Conservation (phyloP, 1,284 basidiomycete genomes). For the Fistulina hepatica region DNA sequence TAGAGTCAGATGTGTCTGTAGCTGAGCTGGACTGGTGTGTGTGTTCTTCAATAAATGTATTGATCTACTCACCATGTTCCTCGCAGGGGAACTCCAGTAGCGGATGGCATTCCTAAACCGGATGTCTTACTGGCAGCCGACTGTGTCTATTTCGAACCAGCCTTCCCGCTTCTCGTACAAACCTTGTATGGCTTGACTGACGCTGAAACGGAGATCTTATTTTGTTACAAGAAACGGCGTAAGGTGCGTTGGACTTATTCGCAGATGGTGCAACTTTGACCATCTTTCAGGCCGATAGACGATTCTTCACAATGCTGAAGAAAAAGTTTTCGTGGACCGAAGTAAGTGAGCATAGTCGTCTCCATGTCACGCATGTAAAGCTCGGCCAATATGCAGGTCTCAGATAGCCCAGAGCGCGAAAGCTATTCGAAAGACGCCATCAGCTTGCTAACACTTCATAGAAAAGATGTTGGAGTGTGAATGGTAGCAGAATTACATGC, state of each 20-base stretch:
- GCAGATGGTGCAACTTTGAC: background rate
- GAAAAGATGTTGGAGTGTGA: too few species aligned
- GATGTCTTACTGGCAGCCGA: slow-evolving; percentile 80
- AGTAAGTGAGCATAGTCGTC: slow-evolving; percentile 25
- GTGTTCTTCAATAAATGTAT: slow-evolving; percentile 4
- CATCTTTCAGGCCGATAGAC: slow-evolving; percentile 67
- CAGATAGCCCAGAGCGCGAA: slow-evolving; percentile 38
- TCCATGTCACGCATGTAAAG: background rate
- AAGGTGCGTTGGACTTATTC: slow-evolving; percentile 43
- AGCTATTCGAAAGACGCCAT: slow-evolving; percentile 48
- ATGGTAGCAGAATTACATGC: too few species aligned
- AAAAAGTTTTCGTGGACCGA: slow-evolving; percentile 75
- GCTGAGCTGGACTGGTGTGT: slow-evolving; percentile 72
- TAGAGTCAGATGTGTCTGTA: slow-evolving; percentile 42
- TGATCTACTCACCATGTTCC: slow-evolving; percentile 13
- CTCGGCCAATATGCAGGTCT: slow-evolving; percentile 26
- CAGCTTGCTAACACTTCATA: slow-evolving; percentile 36
- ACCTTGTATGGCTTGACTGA: slow-evolving; percentile 61
- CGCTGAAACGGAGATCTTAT: slow-evolving; percentile 56
- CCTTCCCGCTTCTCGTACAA: slow-evolving; percentile 79
- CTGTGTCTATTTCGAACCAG: slow-evolving; percentile 94
- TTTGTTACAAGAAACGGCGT: slow-evolving; percentile 90
- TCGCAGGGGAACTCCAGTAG: slow-evolving; percentile 44
- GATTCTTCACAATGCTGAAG: slow-evolving; percentile 77
- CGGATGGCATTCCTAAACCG: slow-evolving; percentile 34